phyloP scores from a whole-genome alignment of 768 basidiomycete species.

The Cyclocybe cylindracea region DNA sequence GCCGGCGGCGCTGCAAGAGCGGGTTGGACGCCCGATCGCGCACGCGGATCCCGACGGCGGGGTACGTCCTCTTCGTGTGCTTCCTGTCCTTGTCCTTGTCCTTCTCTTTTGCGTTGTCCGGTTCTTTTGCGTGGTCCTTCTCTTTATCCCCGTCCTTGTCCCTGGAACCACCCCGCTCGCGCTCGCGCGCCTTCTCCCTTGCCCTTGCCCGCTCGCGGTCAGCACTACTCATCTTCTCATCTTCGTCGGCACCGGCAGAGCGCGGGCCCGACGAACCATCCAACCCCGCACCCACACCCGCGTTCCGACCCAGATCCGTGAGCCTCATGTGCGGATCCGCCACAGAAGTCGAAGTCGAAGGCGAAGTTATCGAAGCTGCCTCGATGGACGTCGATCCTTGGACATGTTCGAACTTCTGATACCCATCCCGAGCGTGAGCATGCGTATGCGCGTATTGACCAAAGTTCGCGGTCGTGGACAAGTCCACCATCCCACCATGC shows the following conservation, averaged over 20 bases:
- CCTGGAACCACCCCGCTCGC: background rate
- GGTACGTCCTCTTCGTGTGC: slow-evolving; percentile 39
- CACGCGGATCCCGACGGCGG: slow-evolving; percentile 47
- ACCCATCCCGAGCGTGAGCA: background rate
- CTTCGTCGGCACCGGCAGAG: too few relatives aligned
- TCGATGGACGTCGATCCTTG: too few relatives aligned
- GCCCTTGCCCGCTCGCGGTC: background rate
- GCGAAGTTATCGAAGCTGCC: too few relatives aligned
- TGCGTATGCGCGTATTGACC: background rate
- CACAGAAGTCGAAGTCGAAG: too few relatives aligned
- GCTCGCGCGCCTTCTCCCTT: background rate
- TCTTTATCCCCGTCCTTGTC: too few relatives aligned
- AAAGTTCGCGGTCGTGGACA: slow-evolving; percentile 4
- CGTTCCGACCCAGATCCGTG: too few relatives aligned
- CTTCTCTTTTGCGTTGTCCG: too few relatives aligned
- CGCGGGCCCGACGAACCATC: too few relatives aligned
- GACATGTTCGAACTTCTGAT: background rate
- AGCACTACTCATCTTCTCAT: too few relatives aligned
- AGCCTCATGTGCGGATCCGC: too few relatives aligned
- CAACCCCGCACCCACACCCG: too few relatives aligned
- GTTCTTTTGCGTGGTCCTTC: too few relatives aligned
- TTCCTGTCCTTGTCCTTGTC: slow-evolving; percentile 36
- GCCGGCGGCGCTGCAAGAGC: background rate
- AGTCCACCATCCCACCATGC: slow-evolving; percentile 1
- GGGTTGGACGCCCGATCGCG: slow-evolving; percentile 21